These are phyloP conservation scores for Rhododendron molle DNA, from an alignment of 148 eudicot genomes.

Conservation along the genomic window DNA sequence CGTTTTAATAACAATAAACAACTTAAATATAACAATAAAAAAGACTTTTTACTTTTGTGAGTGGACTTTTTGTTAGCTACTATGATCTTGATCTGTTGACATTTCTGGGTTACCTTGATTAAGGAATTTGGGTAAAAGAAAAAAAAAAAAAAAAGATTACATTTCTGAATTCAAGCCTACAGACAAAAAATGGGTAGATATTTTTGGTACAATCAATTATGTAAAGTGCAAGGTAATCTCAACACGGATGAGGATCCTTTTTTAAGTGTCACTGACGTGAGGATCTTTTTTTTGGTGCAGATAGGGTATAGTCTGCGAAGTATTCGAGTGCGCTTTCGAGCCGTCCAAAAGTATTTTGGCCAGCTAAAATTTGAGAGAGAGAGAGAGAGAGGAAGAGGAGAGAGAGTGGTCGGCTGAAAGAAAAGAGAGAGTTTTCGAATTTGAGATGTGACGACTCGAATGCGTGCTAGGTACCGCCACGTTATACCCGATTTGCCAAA, in stretches of 20 bases:
- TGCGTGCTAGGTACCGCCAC: too few relatives aligned
- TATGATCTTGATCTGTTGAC: background rate
- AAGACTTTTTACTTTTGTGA: background rate
- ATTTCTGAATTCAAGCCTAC: background rate
- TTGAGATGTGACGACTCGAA: accelerated
- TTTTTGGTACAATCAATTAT: background rate
- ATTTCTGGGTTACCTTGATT: background rate
- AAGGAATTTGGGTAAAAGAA: background rate
- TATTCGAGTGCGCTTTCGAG: too few relatives aligned
- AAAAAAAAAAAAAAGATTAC: background rate
- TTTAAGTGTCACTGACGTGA: too few relatives aligned
- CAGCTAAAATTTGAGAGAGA: too few relatives aligned
- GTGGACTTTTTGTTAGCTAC: background rate
- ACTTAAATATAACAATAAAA: background rate
- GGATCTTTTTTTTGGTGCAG: too few relatives aligned
- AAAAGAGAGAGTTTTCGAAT: too few relatives aligned
- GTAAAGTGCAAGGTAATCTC: background rate
- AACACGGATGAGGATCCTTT: background rate
- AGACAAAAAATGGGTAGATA: background rate
- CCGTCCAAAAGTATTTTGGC: too few relatives aligned
- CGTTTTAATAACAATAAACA: too few relatives aligned
- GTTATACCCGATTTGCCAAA: too few relatives aligned
- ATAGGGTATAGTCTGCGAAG: too few relatives aligned
- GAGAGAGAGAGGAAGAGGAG: too few relatives aligned
- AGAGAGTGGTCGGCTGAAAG: too few relatives aligned